A percentile compares a stretch with the other conserved stretches of the same genome.
Evolutionary conservation across 2,329 filamentous ascomycete species (phyloP).

Genomic region (Aspergillus novofumigatus): DNA sequence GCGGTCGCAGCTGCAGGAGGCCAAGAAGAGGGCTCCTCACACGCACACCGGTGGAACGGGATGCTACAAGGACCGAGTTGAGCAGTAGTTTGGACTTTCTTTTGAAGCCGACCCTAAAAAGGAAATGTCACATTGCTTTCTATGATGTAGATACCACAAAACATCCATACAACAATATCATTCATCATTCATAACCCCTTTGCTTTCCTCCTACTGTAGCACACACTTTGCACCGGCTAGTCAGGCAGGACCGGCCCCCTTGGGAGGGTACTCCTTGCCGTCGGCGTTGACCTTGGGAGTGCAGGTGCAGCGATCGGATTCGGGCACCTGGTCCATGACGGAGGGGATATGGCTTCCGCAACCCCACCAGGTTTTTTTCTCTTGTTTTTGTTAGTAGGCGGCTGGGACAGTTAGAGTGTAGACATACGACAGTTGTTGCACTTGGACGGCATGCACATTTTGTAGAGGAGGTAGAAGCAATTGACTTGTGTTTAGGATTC

Average conservation of each 20-base stretch:
- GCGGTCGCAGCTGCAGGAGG: background rate
- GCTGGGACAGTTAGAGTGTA: background rate
- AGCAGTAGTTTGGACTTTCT: slow-evolving; percentile 1
- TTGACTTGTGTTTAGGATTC: background rate
- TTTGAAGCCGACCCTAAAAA: no score
- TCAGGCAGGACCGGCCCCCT: slow-evolving; percentile 48
- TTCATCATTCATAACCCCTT: background rate
- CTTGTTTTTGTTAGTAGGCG: slow-evolving; percentile 36
- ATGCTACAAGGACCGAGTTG: slow-evolving; percentile 20
- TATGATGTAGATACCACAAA: background rate
- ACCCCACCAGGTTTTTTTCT: slow-evolving; percentile 61
- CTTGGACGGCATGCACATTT: slow-evolving; percentile 63
- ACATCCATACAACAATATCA: background rate
- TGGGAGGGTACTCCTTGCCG: slow-evolving; percentile 62
- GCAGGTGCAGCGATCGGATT: slow-evolving; percentile 61
- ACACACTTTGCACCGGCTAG: slow-evolving; percentile 19
- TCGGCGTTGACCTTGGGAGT: slow-evolving; percentile 58
- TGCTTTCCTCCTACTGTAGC: background rate
- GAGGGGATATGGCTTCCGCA: slow-evolving; percentile 59
- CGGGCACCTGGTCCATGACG: slow-evolving; percentile 59
- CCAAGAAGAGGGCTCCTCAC: slow-evolving; percentile 7
- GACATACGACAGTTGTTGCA: slow-evolving; percentile 61
- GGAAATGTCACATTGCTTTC: background rate
- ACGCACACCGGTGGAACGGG: slow-evolving; percentile 16
- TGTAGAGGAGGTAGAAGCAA: slow-evolving; percentile 1